Percentiles rank a stretch among this genome's conserved stretches.
These are phyloP conservation scores for Podosphaera fusca DNA, from an alignment of 2,329 filamentous ascomycete species.

Conservation along the genomic window DNA sequence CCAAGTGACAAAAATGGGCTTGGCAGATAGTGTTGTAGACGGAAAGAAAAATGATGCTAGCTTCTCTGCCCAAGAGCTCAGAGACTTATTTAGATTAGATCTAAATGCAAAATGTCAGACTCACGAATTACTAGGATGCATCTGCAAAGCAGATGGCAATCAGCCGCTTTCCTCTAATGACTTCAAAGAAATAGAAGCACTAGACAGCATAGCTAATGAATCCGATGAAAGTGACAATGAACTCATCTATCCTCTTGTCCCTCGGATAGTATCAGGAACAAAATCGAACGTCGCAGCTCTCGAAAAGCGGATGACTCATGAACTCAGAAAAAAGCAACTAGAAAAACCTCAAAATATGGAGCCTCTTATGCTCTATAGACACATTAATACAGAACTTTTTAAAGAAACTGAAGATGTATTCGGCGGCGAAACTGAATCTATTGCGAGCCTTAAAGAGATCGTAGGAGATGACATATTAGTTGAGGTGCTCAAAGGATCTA, in stretches of 20 bases:
- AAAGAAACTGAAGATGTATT: conserved; percentile 15
- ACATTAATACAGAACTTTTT: conserved; percentile 23
- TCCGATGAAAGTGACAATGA: conserved; percentile 15
- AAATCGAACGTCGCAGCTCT: conserved; percentile 23
- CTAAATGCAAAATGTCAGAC: conserved; percentile 38
- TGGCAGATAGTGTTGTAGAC: conserved; percentile 50
- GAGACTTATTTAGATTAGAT: conserved; percentile 43
- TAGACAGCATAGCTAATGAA: conserved; percentile 3
- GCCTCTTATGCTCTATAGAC: conserved; percentile 29
- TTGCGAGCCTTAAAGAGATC: conserved; percentile 14
- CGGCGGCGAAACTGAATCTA: conserved; percentile 14
- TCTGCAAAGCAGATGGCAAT: conserved; percentile 31
- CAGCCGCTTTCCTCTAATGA: conserved; percentile 3
- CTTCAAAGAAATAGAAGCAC: conserved; percentile 3
- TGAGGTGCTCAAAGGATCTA: conserved; percentile 22
- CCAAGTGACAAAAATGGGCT: conserved; percentile 45
- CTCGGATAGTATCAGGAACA: conserved; percentile 18
- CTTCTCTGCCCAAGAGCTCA: conserved; percentile 42
- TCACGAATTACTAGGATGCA: conserved; percentile 41
- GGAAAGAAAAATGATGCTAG: conserved; percentile 34
- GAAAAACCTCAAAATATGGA: conserved; percentile 20
- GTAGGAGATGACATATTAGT: conserved; percentile 28
- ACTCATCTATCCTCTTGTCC: conserved; percentile 7
- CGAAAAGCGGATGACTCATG: conserved; percentile 19
- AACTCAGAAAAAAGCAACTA: conserved; percentile 11